Percentiles rank a stretch among this genome's conserved stretches.
Conservation (phyloP, 208 protist species). For the Wallacemonas sp. region DNA sequence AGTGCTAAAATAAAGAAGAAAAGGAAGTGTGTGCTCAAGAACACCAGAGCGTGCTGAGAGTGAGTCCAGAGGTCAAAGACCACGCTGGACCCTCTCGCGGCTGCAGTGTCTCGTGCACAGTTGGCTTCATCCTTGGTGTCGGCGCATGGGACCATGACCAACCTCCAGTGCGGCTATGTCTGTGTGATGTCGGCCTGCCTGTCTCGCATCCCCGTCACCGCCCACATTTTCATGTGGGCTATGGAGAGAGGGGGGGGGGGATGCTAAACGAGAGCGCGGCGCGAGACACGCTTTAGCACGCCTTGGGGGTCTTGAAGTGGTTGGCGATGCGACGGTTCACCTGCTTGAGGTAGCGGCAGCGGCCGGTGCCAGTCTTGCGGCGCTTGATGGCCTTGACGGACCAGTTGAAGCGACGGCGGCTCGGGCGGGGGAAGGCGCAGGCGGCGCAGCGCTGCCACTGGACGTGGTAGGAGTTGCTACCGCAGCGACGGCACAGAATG, state of each 20-base stretch:
- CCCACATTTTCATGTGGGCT: too few species aligned
- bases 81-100: too few species aligned
- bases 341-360: constrained; percentile 94
- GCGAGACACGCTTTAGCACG: constrained; percentile 19
- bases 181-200: too few species aligned
- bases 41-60: not conserved
- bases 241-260: too few species aligned
- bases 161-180: too few species aligned
- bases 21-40: too few species aligned
- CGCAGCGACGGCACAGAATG: constrained; percentile 98
- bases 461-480: constrained; percentile 96
- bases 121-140: too few species aligned
- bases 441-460: constrained; percentile 98
- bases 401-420: constrained; percentile 98
- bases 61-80: too few species aligned
- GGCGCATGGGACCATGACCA: too few species aligned
- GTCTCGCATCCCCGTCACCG: too few species aligned
- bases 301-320: constrained; percentile 89
- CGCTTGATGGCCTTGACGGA: constrained; percentile 97
- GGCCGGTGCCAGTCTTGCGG: constrained; percentile 96
- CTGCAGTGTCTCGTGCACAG: too few species aligned
- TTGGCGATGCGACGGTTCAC: constrained; percentile 94
- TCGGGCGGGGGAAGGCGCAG: constrained; percentile 97
- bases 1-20: constrained; percentile 5
- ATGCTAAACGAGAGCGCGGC: too few species aligned